Evolutionary conservation across 805 yeast species (phyloP), one percentile per base, ranked within the genome.

Genomic region (Nakazawaea populi): DNA sequence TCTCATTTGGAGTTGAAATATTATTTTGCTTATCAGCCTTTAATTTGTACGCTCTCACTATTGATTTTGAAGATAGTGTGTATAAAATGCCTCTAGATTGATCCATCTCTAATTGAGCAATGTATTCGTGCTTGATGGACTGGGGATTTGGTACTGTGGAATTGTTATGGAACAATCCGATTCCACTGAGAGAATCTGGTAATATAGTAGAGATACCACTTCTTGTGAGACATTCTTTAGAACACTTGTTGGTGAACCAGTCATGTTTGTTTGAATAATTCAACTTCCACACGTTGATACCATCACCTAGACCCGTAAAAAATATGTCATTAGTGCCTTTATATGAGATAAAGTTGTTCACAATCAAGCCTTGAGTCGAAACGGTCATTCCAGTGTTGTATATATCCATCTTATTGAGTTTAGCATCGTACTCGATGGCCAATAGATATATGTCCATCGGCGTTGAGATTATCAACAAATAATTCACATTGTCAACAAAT

Each of bases 161-260:
- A 2, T 59, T 49, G 32, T 54, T 55, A 12, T 51, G 47, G 14
- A 60, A 46, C 1, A 58, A 34, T 27, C 59, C 61, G 37, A 36
- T 39, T 11, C 30, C 52, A 24, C 32, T 44, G 39, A 41, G 51
- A 47, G 58, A 61, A 39, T 57, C 60, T 10, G 84, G 84, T 24
- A 82, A 66, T 34, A 80, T 69, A 36, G 76, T 72, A 0, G 85
- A 69, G 41, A 83, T 65, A 0, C 74, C 83, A 56, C 79, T 79
- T 67, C 80, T 82, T 42, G 97, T 89, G 50, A 88, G 75, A 64
- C 97, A 89, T 40, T 85, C 81, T 65, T 90, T 90, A 58, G 81
- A 82, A 61, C 96, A 87, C 59, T 84, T 87, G 60, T 87, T 85
- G 55, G 83, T 81, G 63, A 89, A 89, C 88, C 96, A 92, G 49